Percentiles rank a stretch among this genome's conserved stretches.
Conservation (phyloP, 345 rosid genomes). For the Syzygium oleosum region DNA sequence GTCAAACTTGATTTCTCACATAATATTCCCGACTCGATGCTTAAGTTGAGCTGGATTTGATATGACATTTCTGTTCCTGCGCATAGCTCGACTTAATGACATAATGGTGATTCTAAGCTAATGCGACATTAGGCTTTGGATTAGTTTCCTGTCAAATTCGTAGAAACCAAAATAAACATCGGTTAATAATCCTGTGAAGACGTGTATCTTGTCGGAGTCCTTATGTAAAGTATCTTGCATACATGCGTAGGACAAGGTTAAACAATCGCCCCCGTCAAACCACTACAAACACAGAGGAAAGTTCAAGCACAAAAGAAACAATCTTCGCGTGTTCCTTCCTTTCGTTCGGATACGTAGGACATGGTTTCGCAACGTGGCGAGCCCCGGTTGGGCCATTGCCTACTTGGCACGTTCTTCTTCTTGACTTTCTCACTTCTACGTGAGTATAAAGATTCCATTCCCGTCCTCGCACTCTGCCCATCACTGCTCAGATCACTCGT, state of each 20-base stretch:
- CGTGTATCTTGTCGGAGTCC: not conserved
- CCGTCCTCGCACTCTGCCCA: not conserved
- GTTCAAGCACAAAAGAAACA: not conserved
- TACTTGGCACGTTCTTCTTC: not conserved
- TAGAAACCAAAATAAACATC: not conserved
- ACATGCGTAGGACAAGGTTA: not conserved
- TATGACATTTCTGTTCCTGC: not conserved
- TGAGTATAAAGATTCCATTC: not conserved
- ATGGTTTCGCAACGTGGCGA: not conserved
- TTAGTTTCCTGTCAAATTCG: not conserved
- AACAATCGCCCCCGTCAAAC: too few species aligned
- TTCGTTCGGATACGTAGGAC: not conserved
- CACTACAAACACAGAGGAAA: too few species aligned
- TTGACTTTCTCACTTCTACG: not conserved
- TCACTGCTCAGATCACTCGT: not conserved
- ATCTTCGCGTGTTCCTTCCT: not conserved
- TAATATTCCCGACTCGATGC: not conserved
- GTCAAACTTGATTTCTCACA: not conserved
- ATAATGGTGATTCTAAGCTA: not conserved
- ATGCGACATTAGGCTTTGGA: not conserved
- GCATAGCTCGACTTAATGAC: not conserved
- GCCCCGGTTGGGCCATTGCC: not conserved
- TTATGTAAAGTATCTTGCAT: not conserved
- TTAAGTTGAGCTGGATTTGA: not conserved
- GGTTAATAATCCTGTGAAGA: not conserved